phyloP scores from a whole-genome alignment of 495 filamentous ascomycete genomes.

The Aspergillus sclerotioniger region DNA sequence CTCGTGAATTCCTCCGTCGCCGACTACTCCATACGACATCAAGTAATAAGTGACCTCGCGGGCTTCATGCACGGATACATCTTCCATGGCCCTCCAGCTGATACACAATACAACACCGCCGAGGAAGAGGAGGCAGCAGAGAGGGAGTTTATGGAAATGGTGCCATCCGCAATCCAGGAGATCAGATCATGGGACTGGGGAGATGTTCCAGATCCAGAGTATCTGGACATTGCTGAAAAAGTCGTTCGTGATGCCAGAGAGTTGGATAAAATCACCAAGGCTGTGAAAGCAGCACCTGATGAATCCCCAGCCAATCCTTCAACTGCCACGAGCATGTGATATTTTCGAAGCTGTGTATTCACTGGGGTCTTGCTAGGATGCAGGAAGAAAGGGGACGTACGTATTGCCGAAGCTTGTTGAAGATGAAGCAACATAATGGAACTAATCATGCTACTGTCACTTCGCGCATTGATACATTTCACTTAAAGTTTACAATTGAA shows the following conservation, averaged over 20 bases:
- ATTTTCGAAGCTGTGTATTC: no score
- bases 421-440: no score
- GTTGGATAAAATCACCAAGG: no score
- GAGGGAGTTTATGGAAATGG: background rate
- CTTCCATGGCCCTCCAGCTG: background rate
- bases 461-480: no score
- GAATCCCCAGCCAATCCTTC: no score
- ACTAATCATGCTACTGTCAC: no score
- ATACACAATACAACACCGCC: background rate
- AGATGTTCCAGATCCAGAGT: background rate
- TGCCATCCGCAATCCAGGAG: background rate
- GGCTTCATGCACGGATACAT: background rate
- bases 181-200: constrained; percentile 5
- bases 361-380: no score
- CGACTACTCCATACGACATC: background rate
- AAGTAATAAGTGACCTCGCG: background rate
- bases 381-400: no score
- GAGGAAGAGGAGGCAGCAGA: background rate
- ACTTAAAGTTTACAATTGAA: no score
- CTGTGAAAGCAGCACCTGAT: no score
- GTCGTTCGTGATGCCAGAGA: background rate
- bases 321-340: no score
- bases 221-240: constrained; percentile 1
- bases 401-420: no score
- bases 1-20: constrained; percentile 3